Percentiles rank a stretch among this genome's conserved stretches.
phyloP scores from a whole-genome alignment of 345 rosid species.

The Camelina laxa region DNA sequence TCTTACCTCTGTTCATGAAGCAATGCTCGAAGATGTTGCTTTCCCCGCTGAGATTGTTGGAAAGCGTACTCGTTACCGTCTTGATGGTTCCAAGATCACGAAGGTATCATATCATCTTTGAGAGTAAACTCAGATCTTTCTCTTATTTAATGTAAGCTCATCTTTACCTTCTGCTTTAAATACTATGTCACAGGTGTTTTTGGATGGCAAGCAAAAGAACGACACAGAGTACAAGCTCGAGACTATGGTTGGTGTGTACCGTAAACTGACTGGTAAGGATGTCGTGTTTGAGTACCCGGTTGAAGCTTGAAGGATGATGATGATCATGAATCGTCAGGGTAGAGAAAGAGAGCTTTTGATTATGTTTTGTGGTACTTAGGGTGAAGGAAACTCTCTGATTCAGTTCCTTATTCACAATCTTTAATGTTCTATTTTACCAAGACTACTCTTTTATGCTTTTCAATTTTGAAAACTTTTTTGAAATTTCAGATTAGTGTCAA shows the following conservation, averaged over 20 bases:
- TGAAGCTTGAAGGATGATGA: constrained; percentile 56
- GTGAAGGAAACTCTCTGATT: constrained; percentile 37
- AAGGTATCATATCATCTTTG: constrained; percentile 53
- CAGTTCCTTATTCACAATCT: constrained; percentile 42
- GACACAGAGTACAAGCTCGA: constrained; percentile 83
- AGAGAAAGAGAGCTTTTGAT: constrained; percentile 33
- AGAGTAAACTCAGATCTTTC: background rate
- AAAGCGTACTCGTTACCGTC: constrained; percentile 70
- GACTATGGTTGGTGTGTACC: constrained; percentile 74
- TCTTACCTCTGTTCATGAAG: constrained; percentile 79
- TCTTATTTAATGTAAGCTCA: background rate
- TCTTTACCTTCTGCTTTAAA: background rate
- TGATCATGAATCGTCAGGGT: constrained; percentile 35
- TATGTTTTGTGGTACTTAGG: constrained; percentile 44
- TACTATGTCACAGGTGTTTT: constrained; percentile 54
- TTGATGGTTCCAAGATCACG: constrained; percentile 82
- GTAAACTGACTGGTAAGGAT: constrained; percentile 86
- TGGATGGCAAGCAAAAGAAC: constrained; percentile 84
- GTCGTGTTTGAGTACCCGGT: constrained; percentile 81
- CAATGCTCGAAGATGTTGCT: constrained; percentile 81
- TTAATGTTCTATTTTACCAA: constrained; percentile 20
- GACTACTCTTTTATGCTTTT: constrained; percentile 27
- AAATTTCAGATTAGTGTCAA: background rate
- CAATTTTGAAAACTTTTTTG: constrained; percentile 28
- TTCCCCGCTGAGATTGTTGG: constrained; percentile 95